Base-by-base conservation (phyloP, 225 moss, liverwort and hornwort genomes). In the Antitrichia curtipendula region DNA sequence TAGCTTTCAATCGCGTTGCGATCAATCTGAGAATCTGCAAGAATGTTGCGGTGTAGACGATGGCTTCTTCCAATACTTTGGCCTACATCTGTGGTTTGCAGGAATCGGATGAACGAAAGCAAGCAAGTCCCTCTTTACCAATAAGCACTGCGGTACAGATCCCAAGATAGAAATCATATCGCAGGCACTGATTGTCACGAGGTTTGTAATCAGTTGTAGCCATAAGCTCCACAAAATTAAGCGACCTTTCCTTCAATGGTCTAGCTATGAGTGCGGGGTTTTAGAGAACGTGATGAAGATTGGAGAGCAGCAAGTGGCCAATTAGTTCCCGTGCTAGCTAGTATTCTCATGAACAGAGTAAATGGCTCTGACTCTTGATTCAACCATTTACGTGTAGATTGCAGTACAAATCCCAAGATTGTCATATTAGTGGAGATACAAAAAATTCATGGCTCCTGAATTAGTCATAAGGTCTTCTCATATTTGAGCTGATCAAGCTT, bases 401-500 rank as follows among this genome's bases (percentile, higher is more conserved):
- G 90, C 92, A 88, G 88, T 92, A 92, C 88, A 29, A 86, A 88
- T 84, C 84, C 92, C 92, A 92, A 92, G 92, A 90, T 92, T 88
- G 65, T 52, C 82, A 83, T 40, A 12, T 41, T 56, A 82, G 81
- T 52, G 75, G 66, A 87, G 89, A 60, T 56, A 1, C 54, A 16
- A 77, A 54, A n/a, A n/a, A n/a, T n/a, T n/a, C n/a, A n/a, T n/a
- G n/a, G n/a, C n/a, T n/a, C n/a, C n/a, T n/a, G 47, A 70, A 78
- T 41, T 53, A 73, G 16, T 82, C 32, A 38, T 38, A 62, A 53
- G 23, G 29, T 34, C 25, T 74, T 34, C 34, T 41, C 38, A 13
- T 47, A 21, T 22, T 81, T 57, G 41, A 62, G 16, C 28, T 15
- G 58, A 82, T 81, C 9, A 38, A 61, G 56, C 54, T 83, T 29